phyloP scores from a whole-genome alignment of 805 yeast genomes.

The Kregervanrija delftensis region DNA sequence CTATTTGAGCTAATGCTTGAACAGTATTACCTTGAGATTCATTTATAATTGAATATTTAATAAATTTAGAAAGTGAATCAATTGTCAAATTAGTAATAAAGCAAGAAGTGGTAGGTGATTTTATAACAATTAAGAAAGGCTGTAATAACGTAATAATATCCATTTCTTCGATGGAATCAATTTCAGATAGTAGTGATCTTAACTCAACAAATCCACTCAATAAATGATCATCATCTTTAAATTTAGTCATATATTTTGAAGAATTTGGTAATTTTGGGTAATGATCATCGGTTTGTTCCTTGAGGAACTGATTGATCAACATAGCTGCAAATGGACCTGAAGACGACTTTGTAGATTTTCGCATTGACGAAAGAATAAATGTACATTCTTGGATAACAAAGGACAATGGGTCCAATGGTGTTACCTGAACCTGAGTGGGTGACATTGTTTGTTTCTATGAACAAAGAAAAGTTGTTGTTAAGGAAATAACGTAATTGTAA shows the following conservation, averaged over 20 bases:
- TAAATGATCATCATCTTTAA: conserved; percentile 44
- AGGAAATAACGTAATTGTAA: too few relatives aligned
- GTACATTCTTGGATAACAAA: conserved; percentile 86
- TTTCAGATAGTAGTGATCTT: conserved; percentile 59
- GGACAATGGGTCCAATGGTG: conserved; percentile 67
- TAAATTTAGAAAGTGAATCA: conserved; percentile 64
- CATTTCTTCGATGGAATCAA: conserved; percentile 43
- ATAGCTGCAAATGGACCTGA: conserved; percentile 76
- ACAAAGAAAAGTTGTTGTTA: too few relatives aligned
- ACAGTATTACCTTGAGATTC: conserved; percentile 46
- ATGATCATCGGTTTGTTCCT: conserved; percentile 23
- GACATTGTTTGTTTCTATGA: too few relatives aligned
- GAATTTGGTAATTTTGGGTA: conserved; percentile 20
- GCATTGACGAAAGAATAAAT: conserved; percentile 79
- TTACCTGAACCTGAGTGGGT: conserved; percentile 3
- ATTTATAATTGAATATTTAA: conserved; percentile 63
- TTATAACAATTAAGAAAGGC: conserved; percentile 80
- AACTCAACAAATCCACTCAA: conserved; percentile 75
- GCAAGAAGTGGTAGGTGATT: conserved; percentile 82
- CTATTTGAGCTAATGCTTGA: conserved; percentile 55
- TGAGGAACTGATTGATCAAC: conserved; percentile 47
- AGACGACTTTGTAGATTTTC: conserved; percentile 69
- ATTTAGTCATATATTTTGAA: conserved; percentile 22
- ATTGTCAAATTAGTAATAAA: conserved; percentile 77
- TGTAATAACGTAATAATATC: conserved; percentile 71